Evolutionary conservation across 164 flowering plant species (phyloP), one percentile per base, ranked within the genome.

Genomic region (grape (Vitis vinifera)): DNA sequence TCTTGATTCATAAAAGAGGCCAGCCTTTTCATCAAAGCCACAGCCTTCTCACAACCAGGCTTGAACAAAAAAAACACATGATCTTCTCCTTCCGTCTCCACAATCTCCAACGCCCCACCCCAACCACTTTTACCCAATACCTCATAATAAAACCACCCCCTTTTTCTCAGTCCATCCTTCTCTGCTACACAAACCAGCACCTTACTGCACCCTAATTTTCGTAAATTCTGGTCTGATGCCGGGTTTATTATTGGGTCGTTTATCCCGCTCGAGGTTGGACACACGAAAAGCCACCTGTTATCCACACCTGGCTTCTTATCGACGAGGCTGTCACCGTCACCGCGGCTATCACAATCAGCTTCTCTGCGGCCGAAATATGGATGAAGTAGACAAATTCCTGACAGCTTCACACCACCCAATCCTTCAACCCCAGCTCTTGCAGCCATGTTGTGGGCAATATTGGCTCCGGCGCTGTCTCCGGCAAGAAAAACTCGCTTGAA

Each of bases 151-250:
- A 6, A 7, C 68, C 67, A 16, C 1, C 81, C 86, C 31, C 79
- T 68, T 2, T 68, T 71, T 17, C 68, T 77, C 69, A 85, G 47
- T n/a, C 56, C 9, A 63, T 85, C 88, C 59, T 69, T 72, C 75
- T 77, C 88, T 23, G 86, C 81, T 60, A 79, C 72, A 49, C 76
- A 81, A 0, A 85, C 77, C 30, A 81, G 9, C 73, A 83, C 80
- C 51, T 66, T 68, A 10, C 30, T 37, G 51, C 82, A 74, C 53
- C 72, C 79, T 27, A 79, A 9, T 51, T 47, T n/a, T 49, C 31
- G 10, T 70, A 81, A 16, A 7, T 72, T 67, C 60, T 77, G 79
- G 19, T 63, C 77, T 8, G 49, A 65, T 0, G 37, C 69, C 55
- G 79, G 82, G 56, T 81, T 78, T 52, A 81, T 11, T 2, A 10